Base-by-base conservation (phyloP, 2,329 filamentous ascomycete genomes). In the Talaromyces sp. region DNA sequence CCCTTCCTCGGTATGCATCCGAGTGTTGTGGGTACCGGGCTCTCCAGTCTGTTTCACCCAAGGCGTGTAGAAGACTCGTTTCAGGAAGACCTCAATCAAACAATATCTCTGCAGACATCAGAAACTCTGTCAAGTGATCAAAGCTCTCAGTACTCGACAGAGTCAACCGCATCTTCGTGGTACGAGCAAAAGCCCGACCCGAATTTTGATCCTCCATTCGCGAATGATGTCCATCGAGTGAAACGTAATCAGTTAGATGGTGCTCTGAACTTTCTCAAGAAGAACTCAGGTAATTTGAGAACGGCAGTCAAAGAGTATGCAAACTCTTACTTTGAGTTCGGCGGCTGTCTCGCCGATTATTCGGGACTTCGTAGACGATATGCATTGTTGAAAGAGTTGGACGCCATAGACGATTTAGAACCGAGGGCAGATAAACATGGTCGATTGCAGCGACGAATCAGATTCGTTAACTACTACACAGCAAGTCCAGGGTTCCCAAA, bases 391-490 rank as follows among this genome's bases (percentile, higher is more conserved):
- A 85, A 91, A 62, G 85, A 84, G 1, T 79, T 96, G 10, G 92
- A 96, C 73, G 88, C 91, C 72, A 80, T 88, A 4, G 85, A 91
- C 64, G 87, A 89, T 68, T 70, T 84, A 1, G 76, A 73, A 69
- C 50, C 76, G 61, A 64, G 70, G 72, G 66, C 73, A 63, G 69
- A 73, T 69, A 39, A 73, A 66, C 43, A 73, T 72, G 70, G 74
- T 69, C n/a, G 71, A 67, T 25, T 68, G 69, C 60, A 70, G 61
- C 56, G 72, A 67, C 68, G 89, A 61, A 86, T 95, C 11, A 85
- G 92, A 17, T 97, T 97, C 71, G 83, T 92, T 65, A 97, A 97
- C 73, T 97, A 96, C 75, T 97, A 94, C 74, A 96, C 93, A 1
- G 85, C 90, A n/a, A 93, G 90, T 69, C 89, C 90, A 10, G 93